Evolutionary conservation across 2,329 filamentous ascomycete species (phyloP), one percentile per base, ranked within the genome.

Genomic region (Berkeleyomyces basicola): DNA sequence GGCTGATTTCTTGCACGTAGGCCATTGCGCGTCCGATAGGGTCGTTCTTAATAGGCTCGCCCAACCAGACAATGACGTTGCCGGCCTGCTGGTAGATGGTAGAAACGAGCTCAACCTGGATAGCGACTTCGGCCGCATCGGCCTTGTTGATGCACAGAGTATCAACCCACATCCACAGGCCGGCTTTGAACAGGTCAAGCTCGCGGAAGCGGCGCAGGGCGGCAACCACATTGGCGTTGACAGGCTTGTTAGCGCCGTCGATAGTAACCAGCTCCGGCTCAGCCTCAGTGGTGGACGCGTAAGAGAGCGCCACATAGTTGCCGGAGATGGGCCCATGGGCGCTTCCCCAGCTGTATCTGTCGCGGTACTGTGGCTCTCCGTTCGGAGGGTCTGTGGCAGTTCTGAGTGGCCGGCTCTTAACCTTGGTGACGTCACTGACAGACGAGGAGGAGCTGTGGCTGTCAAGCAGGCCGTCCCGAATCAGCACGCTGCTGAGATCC

Each of bases 141-240:
- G 37, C 33, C 49, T 66, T 65, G 60, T 68, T 65, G 46, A 68
- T 65, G 63, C 67, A 68, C 7, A 68, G 43, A 3, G 63, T 44
- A 43, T 68, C 67, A n/a, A 67, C 51, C 67, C 63, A 70, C n/a
- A 68, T 62, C 46, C 66, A 65, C 64, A 69, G 63, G 14, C 66
- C 59, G 2, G 66, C 36, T 5, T 66, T 51, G 44, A 64, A 64
- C 7, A 64, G 51, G 6, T 53, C 39, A 5, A 64, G 46, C 51
- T 64, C 63, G n/a, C 63, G 57, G 61, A 65, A 63, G 39, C 58
- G 61, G n/a, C 61, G 57, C 40, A 65, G 36, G 5, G 63, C 63
- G 6, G 55, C 55, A 3, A 61, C 61, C 16, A 64, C 43, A 33
- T 51, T 62, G 10, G 63, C 55, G 10, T 57, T 55, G 7, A 64